Conservation (phyloP, 768 basidiomycete species). For the Candolleomyces aberdarensis region DNA sequence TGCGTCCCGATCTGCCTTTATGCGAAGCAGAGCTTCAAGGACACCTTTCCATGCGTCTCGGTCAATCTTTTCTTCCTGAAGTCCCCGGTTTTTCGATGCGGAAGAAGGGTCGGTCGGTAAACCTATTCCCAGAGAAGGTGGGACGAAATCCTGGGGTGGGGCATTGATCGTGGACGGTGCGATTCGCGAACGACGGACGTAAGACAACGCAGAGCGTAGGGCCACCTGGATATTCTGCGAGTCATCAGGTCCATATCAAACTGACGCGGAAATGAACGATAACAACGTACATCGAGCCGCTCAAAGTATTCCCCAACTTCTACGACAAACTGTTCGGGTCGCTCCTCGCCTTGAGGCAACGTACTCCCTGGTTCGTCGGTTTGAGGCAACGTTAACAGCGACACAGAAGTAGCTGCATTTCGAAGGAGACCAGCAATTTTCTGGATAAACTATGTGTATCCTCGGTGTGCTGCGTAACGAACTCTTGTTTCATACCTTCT, state of each 20-base stretch:
- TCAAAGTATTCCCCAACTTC: constrained; percentile 87
- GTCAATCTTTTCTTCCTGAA: constrained; percentile 76
- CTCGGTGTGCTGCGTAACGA: not conserved
- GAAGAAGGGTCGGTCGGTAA: constrained; percentile 45
- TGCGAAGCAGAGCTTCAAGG: constrained; percentile 59
- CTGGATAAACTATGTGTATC: constrained; percentile 30
- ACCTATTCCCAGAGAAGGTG: constrained; percentile 76
- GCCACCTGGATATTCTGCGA: constrained; percentile 69
- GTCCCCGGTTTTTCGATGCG: constrained; percentile 47
- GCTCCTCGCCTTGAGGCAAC: constrained; percentile 77
- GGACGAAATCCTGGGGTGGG: constrained; percentile 67
- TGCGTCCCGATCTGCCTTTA: constrained; percentile 45
- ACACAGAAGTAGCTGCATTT: constrained; percentile 74
- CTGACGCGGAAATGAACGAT: not conserved
- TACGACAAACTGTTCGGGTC: constrained; percentile 81
- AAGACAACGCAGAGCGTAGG: constrained; percentile 76
- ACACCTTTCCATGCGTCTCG: constrained; percentile 78
- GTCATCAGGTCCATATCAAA: not conserved
- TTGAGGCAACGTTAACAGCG: constrained; percentile 78
- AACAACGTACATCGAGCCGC: constrained; percentile 60
- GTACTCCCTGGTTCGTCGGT: constrained; percentile 66
- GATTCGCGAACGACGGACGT: constrained; percentile 78
- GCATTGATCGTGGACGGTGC: constrained; percentile 88
- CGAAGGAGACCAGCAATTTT: constrained; percentile 75
- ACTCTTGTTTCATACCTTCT: constrained; percentile 46